These are phyloP conservation scores for Clitoria ternatea DNA, from an alignment of 306 rosid species.

Conservation along the genomic window DNA sequence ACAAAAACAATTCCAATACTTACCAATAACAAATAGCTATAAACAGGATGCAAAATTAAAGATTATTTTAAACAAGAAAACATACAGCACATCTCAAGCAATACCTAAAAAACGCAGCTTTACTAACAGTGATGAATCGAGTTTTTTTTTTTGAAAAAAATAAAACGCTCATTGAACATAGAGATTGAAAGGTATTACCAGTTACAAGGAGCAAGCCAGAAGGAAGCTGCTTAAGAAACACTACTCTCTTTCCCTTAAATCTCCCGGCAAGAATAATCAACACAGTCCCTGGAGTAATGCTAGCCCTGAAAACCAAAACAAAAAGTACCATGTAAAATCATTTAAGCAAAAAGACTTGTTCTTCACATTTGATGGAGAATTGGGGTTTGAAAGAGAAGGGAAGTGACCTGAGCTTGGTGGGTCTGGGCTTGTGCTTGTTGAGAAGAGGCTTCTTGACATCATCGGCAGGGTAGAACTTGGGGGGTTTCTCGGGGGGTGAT, in stretches of 20 bases:
- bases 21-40: no score
- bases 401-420: slow-evolving; percentile 54
- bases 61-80: no score
- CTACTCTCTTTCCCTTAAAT: slow-evolving; percentile 71
- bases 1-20: no score
- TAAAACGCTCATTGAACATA: no score
- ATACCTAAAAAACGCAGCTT: no score
- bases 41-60: no score
- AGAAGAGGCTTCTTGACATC: slow-evolving; percentile 62
- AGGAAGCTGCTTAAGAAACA: slow-evolving; percentile 66
- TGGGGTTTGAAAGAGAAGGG: background rate
- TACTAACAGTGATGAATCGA: no score
- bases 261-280: slow-evolving; percentile 68
- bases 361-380: background rate
- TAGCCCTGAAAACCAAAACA: slow-evolving; percentile 55
- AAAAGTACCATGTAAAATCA: no score
- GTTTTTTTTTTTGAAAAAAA: no score
- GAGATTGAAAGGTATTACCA: no score
- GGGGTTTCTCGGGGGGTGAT: slow-evolving; percentile 35
- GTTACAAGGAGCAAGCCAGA: slow-evolving; percentile 74
- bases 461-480: slow-evolving; percentile 67
- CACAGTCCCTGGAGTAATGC: slow-evolving; percentile 64
- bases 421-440: slow-evolving; percentile 58
- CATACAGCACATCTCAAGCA: no score
- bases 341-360: no score